Percentiles rank a stretch among this genome's conserved stretches.
Conservation (phyloP, 345 rosid genomes). For the Hevea brasiliensis region DNA sequence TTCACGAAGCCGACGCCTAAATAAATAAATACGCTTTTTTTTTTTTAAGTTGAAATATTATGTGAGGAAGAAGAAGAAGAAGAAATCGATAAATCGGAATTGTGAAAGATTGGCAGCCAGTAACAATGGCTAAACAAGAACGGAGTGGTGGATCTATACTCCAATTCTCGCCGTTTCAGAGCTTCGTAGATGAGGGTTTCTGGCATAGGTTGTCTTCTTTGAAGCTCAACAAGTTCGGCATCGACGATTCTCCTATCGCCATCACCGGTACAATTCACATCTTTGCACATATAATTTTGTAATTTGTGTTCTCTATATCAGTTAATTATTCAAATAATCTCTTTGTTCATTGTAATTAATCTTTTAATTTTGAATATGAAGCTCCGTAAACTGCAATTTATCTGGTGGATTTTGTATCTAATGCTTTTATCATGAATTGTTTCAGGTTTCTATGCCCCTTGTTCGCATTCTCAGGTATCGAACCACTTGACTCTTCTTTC, state of each 20-base stretch:
- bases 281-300: too few relatives aligned
- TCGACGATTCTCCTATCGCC: constrained; percentile 85
- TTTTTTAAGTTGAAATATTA: not conserved
- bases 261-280: constrained; percentile 53
- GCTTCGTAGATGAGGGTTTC: constrained; percentile 85
- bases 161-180: constrained; percentile 75
- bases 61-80: not conserved
- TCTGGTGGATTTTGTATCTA: too few relatives aligned
- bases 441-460: constrained; percentile 85
- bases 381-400: not conserved
- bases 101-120: constrained; percentile 38
- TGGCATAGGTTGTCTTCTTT: constrained; percentile 87
- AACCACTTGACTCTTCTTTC: constrained; percentile 67
- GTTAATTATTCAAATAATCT: not conserved
- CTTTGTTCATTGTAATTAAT: not conserved
- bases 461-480: constrained; percentile 74
- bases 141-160: constrained; percentile 44
- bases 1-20: too few relatives aligned
- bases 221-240: constrained; percentile 81
- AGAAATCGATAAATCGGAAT: not conserved
- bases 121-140: constrained; percentile 24
- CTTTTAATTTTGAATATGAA: not conserved
- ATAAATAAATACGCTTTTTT: not conserved
- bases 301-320: not conserved
- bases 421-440: not conserved